Evolutionary conservation across 192 early-diverging fungal species (phyloP).

Genomic region (Tieghemiomyces parasiticus): DNA sequence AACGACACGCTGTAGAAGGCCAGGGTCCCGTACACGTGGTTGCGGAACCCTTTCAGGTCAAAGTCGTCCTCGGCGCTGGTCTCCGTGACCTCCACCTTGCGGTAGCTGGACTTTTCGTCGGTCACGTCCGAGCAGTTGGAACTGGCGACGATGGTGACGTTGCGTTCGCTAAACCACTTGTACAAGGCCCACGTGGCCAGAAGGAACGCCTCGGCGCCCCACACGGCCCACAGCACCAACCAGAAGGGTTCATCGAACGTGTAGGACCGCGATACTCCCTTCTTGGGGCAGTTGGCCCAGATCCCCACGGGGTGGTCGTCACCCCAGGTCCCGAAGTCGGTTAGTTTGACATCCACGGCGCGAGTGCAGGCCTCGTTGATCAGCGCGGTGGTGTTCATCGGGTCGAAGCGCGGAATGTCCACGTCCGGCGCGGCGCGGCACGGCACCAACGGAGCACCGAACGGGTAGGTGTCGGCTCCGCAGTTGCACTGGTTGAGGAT

Average conservation of each 20-base stretch:
- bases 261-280: slow-evolving; percentile 17
- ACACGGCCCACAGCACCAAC: slow-evolving; percentile 22
- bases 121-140: background rate
- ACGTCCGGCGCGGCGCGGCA: slow-evolving; percentile 20
- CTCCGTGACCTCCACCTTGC: slow-evolving; percentile 4
- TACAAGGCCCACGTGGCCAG: slow-evolving; percentile 23
- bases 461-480: slow-evolving; percentile 16
- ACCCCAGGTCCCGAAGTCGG: slow-evolving; percentile 16
- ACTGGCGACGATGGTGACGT: slow-evolving; percentile 5
- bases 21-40: slow-evolving; percentile 23
- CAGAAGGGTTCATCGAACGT: slow-evolving; percentile 21
- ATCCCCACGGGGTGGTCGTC: slow-evolving; percentile 12
- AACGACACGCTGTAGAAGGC: slow-evolving; percentile 19
- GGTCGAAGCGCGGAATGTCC: slow-evolving; percentile 25
- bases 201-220: slow-evolving; percentile 20
- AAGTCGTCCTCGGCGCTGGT: slow-evolving; percentile 3
- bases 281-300: slow-evolving; percentile 26
- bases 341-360: slow-evolving; percentile 13
- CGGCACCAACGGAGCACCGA: slow-evolving; percentile 13
- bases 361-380: slow-evolving; percentile 20
- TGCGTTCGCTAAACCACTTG: slow-evolving; percentile 19
- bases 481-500: slow-evolving; percentile 28
- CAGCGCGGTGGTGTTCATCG: slow-evolving; percentile 18
- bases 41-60: slow-evolving; percentile 20
- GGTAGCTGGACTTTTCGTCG: slow-evolving; percentile 11